Evolutionary conservation across 1,139 yeast genomes (phyloP).

Genomic region (Saccharomycopsis crataegensis): DNA sequence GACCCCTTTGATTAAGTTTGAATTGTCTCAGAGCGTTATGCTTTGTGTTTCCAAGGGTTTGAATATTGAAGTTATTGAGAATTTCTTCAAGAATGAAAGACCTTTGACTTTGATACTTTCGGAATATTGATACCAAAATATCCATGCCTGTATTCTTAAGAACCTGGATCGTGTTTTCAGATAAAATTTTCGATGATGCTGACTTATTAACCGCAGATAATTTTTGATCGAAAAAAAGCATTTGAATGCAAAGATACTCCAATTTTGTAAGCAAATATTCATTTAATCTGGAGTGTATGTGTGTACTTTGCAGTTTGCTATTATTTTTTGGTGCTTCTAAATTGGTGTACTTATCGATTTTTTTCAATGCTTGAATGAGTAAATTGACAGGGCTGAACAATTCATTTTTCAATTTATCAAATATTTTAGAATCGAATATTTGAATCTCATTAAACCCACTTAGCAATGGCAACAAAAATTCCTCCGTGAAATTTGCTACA

Average conservation of each 20-base stretch:
- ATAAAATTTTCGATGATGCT: conserved; percentile 3
- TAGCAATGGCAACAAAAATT: conserved; percentile 27
- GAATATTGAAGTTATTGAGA: conserved; percentile 37
- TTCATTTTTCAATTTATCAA: conserved; percentile 7
- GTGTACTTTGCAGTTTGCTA: background rate
- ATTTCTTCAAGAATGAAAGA: conserved; percentile 54
- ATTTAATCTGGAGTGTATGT: conserved; percentile 25
- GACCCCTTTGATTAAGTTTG: conserved; percentile 35
- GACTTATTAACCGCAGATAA: conserved; percentile 21
- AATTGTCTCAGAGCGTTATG: conserved; percentile 34
- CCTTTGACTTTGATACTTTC: conserved; percentile 42
- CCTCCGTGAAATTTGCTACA: conserved; percentile 33
- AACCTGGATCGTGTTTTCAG: conserved; percentile 16
- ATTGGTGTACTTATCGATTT: conserved; percentile 20
- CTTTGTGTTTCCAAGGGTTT: conserved; percentile 32
- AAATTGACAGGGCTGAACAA: conserved; percentile 20
- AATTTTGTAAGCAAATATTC: conserved; percentile 43
- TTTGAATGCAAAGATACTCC: conserved; percentile 39
- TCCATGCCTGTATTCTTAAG: conserved; percentile 32
- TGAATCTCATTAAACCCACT: background rate
- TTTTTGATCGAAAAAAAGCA: conserved; percentile 31
- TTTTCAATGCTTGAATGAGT: conserved; percentile 21
- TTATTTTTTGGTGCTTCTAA: conserved; percentile 2
- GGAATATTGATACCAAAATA: conserved; percentile 40
- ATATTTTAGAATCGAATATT: background rate